Percentiles rank a stretch among this genome's conserved stretches.
phyloP scores from a whole-genome alignment of 139 green algal genomes.

The Eudorina sp. region DNA sequence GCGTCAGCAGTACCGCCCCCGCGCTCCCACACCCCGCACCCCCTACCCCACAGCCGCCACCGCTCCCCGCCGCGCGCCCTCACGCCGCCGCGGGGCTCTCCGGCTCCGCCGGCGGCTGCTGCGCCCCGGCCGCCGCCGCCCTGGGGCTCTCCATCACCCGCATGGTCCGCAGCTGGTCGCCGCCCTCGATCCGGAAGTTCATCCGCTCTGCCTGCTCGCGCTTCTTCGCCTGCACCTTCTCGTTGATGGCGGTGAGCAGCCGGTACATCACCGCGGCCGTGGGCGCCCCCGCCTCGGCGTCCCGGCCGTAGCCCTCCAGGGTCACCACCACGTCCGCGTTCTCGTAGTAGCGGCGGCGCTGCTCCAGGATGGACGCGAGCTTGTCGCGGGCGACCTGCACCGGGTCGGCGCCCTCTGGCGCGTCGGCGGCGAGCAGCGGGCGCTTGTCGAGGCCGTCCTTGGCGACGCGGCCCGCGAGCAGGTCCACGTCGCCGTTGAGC shows the following conservation, averaged over 20 bases:
- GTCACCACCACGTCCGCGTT: conserved; percentile 78
- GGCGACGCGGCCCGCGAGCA: conserved; percentile 80
- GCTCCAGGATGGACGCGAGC: conserved; percentile 69
- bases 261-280: conserved; percentile 58
- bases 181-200: conserved; percentile 66
- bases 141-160: conserved; percentile 42
- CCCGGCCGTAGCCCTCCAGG: conserved; percentile 67
- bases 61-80: neutral
- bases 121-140: neutral
- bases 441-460: conserved; percentile 77
- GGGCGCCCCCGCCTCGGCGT: conserved; percentile 63
- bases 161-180: conserved; percentile 50
- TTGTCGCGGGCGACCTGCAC: conserved; percentile 45
- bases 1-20: no score
- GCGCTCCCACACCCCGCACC: no score
- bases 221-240: conserved; percentile 65
- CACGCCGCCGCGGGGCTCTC: neutral
- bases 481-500: conserved; percentile 78
- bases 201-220: conserved; percentile 59
- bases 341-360: conserved; percentile 77
- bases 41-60: neutral
- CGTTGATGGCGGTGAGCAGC: conserved; percentile 55
- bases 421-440: conserved; percentile 74
- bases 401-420: neutral
- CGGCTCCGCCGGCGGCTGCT: neutral